phyloP scores from a whole-genome alignment of 495 filamentous ascomycete genomes.

The Penicillium manginii region DNA sequence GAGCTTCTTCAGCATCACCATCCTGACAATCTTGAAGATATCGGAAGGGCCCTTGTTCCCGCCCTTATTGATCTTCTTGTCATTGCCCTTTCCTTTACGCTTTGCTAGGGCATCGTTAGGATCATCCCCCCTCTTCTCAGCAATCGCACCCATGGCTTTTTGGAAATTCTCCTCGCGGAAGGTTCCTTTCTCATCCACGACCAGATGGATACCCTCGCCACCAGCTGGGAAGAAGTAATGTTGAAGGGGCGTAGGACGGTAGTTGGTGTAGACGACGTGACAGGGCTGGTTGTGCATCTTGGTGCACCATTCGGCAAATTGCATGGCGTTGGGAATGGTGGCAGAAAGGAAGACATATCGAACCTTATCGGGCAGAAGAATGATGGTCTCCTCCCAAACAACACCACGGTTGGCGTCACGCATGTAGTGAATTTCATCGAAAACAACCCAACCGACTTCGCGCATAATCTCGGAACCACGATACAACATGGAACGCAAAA shows the following conservation, averaged over 20 bases:
- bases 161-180: constrained; percentile 98
- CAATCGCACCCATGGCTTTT: constrained; percentile 86
- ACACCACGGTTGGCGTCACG: constrained; percentile 81
- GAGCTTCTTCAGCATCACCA: constrained; percentile 96
- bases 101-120: constrained; percentile 76
- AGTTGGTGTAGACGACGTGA: constrained; percentile 98
- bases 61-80: constrained; percentile 89
- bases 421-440: constrained; percentile 99
- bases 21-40: constrained; percentile 95
- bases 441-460: constrained; percentile 96
- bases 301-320: constrained; percentile 98
- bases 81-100: constrained; percentile 81
- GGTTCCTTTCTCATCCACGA: constrained; percentile 93
- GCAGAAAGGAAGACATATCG: constrained; percentile 97
- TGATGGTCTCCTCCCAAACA: constrained; percentile 99
- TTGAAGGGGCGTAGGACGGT: constrained; percentile 92
- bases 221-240: constrained; percentile 97
- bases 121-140: constrained; percentile 86
- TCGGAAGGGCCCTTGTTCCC: constrained; percentile 74
- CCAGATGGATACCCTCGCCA: constrained; percentile 88
- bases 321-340: constrained; percentile 99
- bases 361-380: constrained; percentile 95
- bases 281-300: constrained; percentile 97
- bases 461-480: constrained; percentile 98
- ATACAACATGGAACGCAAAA: constrained; percentile 98